phyloP scores from a whole-genome alignment of 2,329 filamentous ascomycete species.

The Botryotinia globosa region DNA sequence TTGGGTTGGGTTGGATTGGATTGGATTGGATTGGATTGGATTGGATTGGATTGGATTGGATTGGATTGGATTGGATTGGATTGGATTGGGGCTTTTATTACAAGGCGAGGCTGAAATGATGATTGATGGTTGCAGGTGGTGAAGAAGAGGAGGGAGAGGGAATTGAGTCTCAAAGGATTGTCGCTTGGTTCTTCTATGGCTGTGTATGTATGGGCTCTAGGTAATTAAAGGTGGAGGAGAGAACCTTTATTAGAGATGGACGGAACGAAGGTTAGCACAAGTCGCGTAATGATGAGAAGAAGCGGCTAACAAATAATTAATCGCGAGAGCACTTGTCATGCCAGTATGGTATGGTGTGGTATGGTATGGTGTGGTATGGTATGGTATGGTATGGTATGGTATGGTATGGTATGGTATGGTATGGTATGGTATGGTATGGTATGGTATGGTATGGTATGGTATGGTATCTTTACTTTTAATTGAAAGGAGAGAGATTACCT shows the following conservation, averaged over 20 bases:
- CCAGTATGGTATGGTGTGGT: neutral
- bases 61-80: no score
- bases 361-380: no score
- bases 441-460: no score
- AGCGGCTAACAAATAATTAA: constrained; percentile 4
- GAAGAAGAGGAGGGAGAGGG: neutral
- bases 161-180: neutral
- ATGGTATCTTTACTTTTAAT: neutral
- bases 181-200: neutral
- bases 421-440: no score
- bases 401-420: no score
- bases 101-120: constrained; percentile 19
- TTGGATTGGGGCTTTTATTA: neutral
- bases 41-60: no score
- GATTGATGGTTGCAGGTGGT: neutral
- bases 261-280: neutral
- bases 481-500: neutral
- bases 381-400: no score
- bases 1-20: no score
- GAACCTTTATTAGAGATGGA: neutral
- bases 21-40: no score
- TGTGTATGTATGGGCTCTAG: neutral
- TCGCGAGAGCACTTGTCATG: neutral
- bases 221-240: neutral
- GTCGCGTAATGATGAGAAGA: constrained; percentile 4